Evolutionary conservation across 192 early-diverging fungal species (phyloP), one percentile per base, ranked within the genome.

Genomic region (Coemansia biformis): DNA sequence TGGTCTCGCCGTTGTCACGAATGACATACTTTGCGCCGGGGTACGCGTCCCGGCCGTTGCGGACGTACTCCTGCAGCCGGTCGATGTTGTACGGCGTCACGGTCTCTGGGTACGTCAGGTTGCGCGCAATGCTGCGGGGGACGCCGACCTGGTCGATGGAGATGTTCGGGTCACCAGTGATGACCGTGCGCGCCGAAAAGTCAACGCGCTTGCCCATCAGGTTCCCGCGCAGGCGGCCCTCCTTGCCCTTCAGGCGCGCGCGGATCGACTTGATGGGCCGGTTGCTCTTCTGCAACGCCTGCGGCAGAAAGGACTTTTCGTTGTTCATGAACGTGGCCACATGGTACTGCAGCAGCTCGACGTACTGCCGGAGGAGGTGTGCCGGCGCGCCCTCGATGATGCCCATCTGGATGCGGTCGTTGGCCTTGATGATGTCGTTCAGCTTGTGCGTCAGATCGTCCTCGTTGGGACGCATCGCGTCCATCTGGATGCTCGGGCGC

Each of bases 151-250:
- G 86, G 71, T 99, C 96, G 33, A 99, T 86, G n/a, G 85, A 86
- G 33, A 99, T 75, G 63, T 96, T 95, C 16, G 96, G 93, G 60
- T 99, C 96, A 48, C 96, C 96, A 7, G 96, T 99, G 70, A 99
- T 96, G 38, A 99, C 96, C 4, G 93, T 99, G 75, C 96, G 89
- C 0, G 96, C 94, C 22, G 93, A 96, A 71, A 97, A 99, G 71
- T 97, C 96, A 2, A 99, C 94, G 76, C 96, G 90, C 69, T 99
- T 99, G 43, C 96, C 96, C 96, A 99, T 99, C 74, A 99, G 75
- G 68, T 99, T 99, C 45, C 93, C 93, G 76, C 96, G 91, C 48
- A 99, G 76, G 61, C 96, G 88, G 39, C 93, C 96, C 71, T 99
- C 96, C 70, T 99, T 99, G 43, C 96, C 96, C 84, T 99, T 99